Conservation (phyloP, 73 alveolate species). For the Tetrahymena malaccensis region DNA sequence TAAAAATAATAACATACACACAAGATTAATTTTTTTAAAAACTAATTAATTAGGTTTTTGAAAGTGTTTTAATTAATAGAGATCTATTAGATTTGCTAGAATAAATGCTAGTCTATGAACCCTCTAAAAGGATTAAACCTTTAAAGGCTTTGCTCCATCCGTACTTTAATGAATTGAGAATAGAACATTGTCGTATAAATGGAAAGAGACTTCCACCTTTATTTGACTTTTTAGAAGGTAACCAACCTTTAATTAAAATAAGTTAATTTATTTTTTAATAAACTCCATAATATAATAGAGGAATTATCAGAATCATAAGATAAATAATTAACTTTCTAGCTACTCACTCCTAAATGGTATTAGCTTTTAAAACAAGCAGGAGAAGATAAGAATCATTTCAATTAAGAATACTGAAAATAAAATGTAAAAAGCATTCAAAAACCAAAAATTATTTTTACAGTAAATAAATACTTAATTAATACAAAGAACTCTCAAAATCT, state of each 20-base stretch:
- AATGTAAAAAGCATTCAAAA: no score
- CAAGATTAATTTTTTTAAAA: neutral
- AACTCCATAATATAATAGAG: neutral
- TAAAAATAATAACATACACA: neutral
- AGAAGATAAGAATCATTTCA: neutral
- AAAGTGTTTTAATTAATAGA: neutral
- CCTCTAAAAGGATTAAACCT: slow-evolving; percentile 55
- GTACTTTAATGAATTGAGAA: slow-evolving; percentile 78
- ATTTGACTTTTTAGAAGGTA: slow-evolving; percentile 3
- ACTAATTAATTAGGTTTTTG: neutral
- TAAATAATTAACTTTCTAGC: neutral
- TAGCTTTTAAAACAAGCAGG: neutral
- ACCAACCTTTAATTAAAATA: neutral
- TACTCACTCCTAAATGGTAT: neutral
- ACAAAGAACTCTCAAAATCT: neutral
- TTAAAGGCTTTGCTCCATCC: slow-evolving; percentile 66
- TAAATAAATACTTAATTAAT: neutral
- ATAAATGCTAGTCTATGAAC: slow-evolving; percentile 64
- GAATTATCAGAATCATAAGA: neutral
- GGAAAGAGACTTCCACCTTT: slow-evolving; percentile 35
- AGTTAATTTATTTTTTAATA: neutral
- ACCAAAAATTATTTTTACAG: no score
- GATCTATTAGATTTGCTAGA: slow-evolving; percentile 53
- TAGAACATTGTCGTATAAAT: slow-evolving; percentile 42
- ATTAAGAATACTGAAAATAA: neutral